Conservation (phyloP, 495 filamentous ascomycete species). For the Aspergillus diversus region DNA sequence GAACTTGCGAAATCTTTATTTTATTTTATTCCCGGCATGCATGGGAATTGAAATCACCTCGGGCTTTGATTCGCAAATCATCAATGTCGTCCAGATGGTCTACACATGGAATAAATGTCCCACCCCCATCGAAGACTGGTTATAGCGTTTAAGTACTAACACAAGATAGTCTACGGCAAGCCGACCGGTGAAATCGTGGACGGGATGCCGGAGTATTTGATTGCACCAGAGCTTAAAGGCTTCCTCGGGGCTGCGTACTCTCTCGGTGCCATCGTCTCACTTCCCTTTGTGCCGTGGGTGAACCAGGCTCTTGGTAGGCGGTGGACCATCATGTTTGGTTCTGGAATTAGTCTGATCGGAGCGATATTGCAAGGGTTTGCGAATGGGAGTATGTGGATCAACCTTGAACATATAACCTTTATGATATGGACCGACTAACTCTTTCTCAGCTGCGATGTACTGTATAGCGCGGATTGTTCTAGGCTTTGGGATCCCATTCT, state of each 20-base stretch:
- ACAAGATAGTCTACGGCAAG: conserved; percentile 37
- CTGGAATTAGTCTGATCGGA: conserved; percentile 59
- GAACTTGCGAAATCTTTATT: conserved; percentile 63
- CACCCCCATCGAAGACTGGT: conserved; percentile 19
- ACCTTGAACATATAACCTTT: neutral
- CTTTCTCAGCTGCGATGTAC: conserved; percentile 58
- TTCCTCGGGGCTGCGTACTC: conserved; percentile 35
- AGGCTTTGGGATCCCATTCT: conserved; percentile 66
- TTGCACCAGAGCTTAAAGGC: conserved; percentile 32
- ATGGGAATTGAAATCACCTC: conserved; percentile 75
- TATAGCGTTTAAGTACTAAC: neutral
- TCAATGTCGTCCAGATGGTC: conserved; percentile 71
- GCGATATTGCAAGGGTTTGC: conserved; percentile 56
- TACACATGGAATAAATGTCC: conserved; percentile 59
- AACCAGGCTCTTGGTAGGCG: conserved; percentile 60
- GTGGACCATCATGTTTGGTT: conserved; percentile 64
- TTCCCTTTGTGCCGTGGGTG: conserved; percentile 60
- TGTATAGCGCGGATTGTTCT: conserved; percentile 66
- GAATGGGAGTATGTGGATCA: conserved; percentile 27
- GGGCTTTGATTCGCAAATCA: conserved; percentile 72
- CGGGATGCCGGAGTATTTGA: conserved; percentile 24
- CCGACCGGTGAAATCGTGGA: conserved; percentile 28
- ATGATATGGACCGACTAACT: conserved; percentile 25
- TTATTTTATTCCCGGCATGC: conserved; percentile 63
- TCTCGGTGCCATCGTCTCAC: conserved; percentile 55